A percentile compares a stretch with the other conserved stretches of the same genome.
Conservation (phyloP, 2,329 filamentous ascomycete genomes). For the Chalara sp. region DNA sequence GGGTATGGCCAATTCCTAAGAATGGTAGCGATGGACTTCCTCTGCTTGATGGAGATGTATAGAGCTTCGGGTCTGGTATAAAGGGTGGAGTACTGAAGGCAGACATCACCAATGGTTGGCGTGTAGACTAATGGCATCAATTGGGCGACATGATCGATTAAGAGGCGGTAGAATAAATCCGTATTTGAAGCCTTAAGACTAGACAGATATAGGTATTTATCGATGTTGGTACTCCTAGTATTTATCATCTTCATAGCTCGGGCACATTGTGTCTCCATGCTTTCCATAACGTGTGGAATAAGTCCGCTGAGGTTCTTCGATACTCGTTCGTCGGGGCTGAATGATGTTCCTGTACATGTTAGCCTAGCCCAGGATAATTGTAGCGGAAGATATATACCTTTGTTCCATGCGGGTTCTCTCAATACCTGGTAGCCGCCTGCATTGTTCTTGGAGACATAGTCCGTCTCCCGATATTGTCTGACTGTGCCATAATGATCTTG, state of each 20-base stretch:
- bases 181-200: slow-evolving; percentile 68
- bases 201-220: slow-evolving; percentile 80
- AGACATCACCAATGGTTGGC: slow-evolving; percentile 90
- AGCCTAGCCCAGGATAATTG: slow-evolving; percentile 1
- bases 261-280: slow-evolving; percentile 51
- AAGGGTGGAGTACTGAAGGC: slow-evolving; percentile 90
- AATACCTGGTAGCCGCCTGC: slow-evolving; percentile 56
- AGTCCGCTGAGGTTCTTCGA: slow-evolving; percentile 60
- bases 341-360: slow-evolving; percentile 47
- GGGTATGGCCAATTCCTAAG: slow-evolving; percentile 88
- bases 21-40: slow-evolving; percentile 81
- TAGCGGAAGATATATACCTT: slow-evolving; percentile 38
- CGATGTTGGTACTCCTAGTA: slow-evolving; percentile 61
- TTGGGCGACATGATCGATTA: slow-evolving; percentile 71
- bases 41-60: slow-evolving; percentile 94
- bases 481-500: slow-evolving; percentile 49
- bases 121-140: slow-evolving; percentile 83
- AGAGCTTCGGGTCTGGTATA: slow-evolving; percentile 93
- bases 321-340: slow-evolving; percentile 56
- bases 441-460: slow-evolving; percentile 44
- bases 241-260: slow-evolving; percentile 70
- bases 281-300: slow-evolving; percentile 58
- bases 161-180: slow-evolving; percentile 76
- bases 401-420: slow-evolving; percentile 57
- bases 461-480: slow-evolving; percentile 44